Evolutionary conservation across 2,329 filamentous ascomycete genomes (phyloP), one percentile per base, ranked within the genome.

Genomic region (Phialemoniopsis sp.): DNA sequence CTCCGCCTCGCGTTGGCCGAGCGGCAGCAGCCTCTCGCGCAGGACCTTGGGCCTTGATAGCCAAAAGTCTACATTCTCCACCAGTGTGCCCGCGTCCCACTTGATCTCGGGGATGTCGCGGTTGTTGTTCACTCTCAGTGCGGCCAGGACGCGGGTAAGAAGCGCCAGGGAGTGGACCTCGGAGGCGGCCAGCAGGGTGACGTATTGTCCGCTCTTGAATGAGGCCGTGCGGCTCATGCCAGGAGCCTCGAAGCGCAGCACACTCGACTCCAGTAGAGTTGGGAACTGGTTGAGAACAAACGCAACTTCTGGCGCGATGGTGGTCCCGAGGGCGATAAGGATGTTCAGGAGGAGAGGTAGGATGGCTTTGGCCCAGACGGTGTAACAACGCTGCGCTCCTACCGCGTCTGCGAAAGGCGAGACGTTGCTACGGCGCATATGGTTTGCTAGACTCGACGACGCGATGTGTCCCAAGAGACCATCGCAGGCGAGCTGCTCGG

Each of bases 281-380:
- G 87, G 84, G 59, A 95, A 98, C 57, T 89, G 85, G 55, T 94
- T 95, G 19, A 98, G 73, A 56, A 97, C 94, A 42, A 83, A 82
- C 0, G 86, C 79, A 6, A 97, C 80, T 60, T 98, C 93, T 0
- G 84, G 80, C 0, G 89, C 90, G 34, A 95, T 80, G 2, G 87
- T 85, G 2, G 82, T 76, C 10, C 89, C 89, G 14, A 98, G 80
- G 10, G 87, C 81, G 43, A 85, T 80, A 15, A 98, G 76, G 19
- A 98, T 72, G 59, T 97, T 97, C 33, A 98, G 75, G 44, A 91
- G 84, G 14, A 98, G 68, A 0, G 93, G 93, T 4, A 98, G 71
- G 41, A 97, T 77, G 2, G 89, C 93, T 49, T 87, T 85, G 15
- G 82, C 80, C 93, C 93, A 98, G 53, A 97, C 90, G 38, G 78